Evolutionary conservation across 306 rosid genomes (phyloP).

Genomic region (Psophocarpus tetragonolobus): DNA sequence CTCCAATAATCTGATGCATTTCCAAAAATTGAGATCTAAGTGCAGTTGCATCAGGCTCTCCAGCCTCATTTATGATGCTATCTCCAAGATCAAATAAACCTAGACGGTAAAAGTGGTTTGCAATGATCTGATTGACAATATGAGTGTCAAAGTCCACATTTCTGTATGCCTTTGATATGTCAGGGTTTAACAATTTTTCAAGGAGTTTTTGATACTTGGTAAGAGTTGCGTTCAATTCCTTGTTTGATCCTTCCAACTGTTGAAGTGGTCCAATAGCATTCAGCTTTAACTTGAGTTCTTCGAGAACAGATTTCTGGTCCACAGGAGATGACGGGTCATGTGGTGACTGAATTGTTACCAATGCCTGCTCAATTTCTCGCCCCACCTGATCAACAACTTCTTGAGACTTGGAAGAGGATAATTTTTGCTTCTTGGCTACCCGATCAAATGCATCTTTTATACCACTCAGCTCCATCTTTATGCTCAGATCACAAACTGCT

Average conservation of each 20-base stretch:
- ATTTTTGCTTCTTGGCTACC: slow-evolving; percentile 84
- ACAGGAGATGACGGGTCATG: slow-evolving; percentile 41
- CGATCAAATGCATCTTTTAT: slow-evolving; percentile 87
- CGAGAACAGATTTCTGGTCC: slow-evolving; percentile 60
- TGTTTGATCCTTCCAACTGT: slow-evolving; percentile 69
- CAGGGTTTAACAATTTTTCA: slow-evolving; percentile 63
- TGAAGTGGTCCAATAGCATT: slow-evolving; percentile 54
- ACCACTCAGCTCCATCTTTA: slow-evolving; percentile 73
- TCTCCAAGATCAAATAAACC: slow-evolving; percentile 83
- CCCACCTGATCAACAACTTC: slow-evolving; percentile 76
- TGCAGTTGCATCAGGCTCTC: slow-evolving; percentile 53
- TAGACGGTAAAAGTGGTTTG: slow-evolving; percentile 71
- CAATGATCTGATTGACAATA: slow-evolving; percentile 64
- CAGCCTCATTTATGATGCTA: slow-evolving; percentile 66
- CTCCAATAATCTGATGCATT: slow-evolving; percentile 71
- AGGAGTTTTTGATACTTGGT: slow-evolving; percentile 67
- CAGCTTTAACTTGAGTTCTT: slow-evolving; percentile 63
- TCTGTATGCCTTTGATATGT: slow-evolving; percentile 85
- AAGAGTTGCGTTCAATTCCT: slow-evolving; percentile 60
- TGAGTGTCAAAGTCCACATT: slow-evolving; percentile 72
- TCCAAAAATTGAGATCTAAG: slow-evolving; percentile 63
- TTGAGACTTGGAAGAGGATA: slow-evolving; percentile 71
- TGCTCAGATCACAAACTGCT: slow-evolving; percentile 45
- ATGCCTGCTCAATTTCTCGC: slow-evolving; percentile 63
- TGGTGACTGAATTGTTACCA: slow-evolving; percentile 57